Evolutionary conservation across 2,329 filamentous ascomycete species (phyloP), one percentile per base, ranked within the genome.

Genomic region (Fusarium temperatum): DNA sequence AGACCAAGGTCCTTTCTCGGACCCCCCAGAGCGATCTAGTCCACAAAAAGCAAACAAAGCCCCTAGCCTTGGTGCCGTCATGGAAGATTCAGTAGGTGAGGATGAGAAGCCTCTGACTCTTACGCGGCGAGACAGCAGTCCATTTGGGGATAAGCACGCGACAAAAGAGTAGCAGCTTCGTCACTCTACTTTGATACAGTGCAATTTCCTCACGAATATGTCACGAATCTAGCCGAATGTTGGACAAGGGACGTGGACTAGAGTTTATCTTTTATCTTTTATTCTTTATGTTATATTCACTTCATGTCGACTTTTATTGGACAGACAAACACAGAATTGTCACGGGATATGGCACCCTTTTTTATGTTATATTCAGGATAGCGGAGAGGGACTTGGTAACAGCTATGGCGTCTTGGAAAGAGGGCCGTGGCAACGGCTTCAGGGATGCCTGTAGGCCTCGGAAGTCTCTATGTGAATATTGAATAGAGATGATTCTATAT

Each of bases 1-100:
- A n/a, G 87, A 89, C 67, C 85, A 89, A 75, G 86, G 89, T 2
- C 89, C 90, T 1, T 92, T 92, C 78, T 85, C 86, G 13, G 90
- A 91, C 70, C 89, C 88, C 5, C 85, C 87, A 5, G 76, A 78
- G 59, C 75, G 74, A 59, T 73, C 75, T 36, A 82, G 60, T 78
- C 68, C 75, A 10, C 73, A 72, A 35, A 81, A 75, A 50, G 56
- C 74, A 10, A 71, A 59, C 66, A 87, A 84, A 72, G 83, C 82
- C 18, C 84, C 83, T 18, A 87, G 84, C 50, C 82, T 91, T 18
- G 87, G 88, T 64, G 86, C 88, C 10, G 86, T 91, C 35, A 87
- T 87, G 28, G 88, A 90, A 75, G 88, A 89, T 56, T 69, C 83
- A 79, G 72, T 80, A 80, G 73, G 84, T 79, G 36, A 84, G 82